Base-by-base conservation (phyloP, 1,284 basidiomycete species). In the Marasmius oreades region DNA sequence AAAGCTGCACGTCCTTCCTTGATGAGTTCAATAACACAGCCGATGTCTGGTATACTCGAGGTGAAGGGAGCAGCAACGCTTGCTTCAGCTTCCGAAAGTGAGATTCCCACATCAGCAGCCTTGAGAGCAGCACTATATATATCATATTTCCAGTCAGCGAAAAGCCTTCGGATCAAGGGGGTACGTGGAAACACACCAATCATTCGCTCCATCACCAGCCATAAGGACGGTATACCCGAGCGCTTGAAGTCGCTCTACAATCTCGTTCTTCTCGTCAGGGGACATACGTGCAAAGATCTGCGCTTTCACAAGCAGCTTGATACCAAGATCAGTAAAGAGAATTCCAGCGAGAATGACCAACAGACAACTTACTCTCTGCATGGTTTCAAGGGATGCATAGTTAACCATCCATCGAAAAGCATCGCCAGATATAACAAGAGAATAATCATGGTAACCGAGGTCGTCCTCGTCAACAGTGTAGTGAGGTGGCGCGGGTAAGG, bases 41-140 rank as follows among this genome's bases (percentile, higher is more conserved):
- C 86, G 64, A 99, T 98, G 72, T 99, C 97, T 5, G 96, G 93
- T 1, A 87, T 92, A 45, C 88, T 89, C 60, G 91, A 92, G 3
- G 97, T 99, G 72, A 99, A 99, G 0, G 97, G 97, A 10, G 97
- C 97, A 2, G 97, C 97, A n/a, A 99, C 96, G 14, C 93, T 96
- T 1, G 97, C 97, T 72, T 99, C 97, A 0, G 97, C 97, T 70
- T 99, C 97, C 0, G 94, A 97, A 14, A 99, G 74, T 3, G 95
- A 98, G 50, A 99, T 85, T 1, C 97, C 97, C 31, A 99, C 95
- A 66, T 99, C 97, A 11, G 97, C 97, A 5, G 97, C 95, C 73
- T 99, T 99, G 62, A 99, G 80, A 20, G 97, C 97, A 28, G 96
- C 95, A 68, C 47, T 50, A 18, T 16, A 16, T 23, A 24, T 20